Evolutionary conservation across 2,329 filamentous ascomycete species (phyloP).

Genomic region (Diaporthe sp.): DNA sequence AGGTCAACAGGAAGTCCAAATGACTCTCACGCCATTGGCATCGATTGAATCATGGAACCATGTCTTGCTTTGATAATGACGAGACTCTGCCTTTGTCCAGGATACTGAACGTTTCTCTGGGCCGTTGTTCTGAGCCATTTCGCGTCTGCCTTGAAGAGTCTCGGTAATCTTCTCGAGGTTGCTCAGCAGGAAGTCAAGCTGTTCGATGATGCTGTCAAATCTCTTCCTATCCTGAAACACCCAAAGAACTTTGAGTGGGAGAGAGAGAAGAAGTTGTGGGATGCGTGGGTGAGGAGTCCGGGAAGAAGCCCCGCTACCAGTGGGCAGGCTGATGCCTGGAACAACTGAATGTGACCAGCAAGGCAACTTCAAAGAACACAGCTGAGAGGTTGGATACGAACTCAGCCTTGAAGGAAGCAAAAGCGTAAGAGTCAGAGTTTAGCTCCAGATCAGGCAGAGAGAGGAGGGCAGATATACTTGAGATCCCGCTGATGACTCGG

Average conservation of each 20-base stretch:
- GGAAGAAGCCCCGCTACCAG: neutral
- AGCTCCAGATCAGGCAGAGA: neutral
- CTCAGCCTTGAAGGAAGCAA: neutral
- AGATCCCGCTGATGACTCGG: neutral
- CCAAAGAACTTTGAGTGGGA: neutral
- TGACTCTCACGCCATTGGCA: neutral
- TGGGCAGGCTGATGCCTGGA: neutral
- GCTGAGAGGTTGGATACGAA: neutral
- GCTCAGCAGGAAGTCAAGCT: neutral
- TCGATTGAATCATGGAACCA: neutral
- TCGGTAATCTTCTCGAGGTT: slow-evolving; percentile 14
- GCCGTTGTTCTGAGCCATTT: neutral
- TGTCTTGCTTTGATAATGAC: neutral
- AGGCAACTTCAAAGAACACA: neutral
- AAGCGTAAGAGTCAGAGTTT: neutral
- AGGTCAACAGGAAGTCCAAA: neutral
- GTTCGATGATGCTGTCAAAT: neutral
- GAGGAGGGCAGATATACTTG: neutral
- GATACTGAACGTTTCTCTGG: no score
- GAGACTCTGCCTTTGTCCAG: neutral
- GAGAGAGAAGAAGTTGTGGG: neutral
- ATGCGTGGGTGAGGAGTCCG: neutral
- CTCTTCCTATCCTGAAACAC: neutral
- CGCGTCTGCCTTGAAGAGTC: neutral
- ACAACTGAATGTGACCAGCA: neutral